Evolutionary conservation across 1,284 basidiomycete genomes (phyloP).

Genomic region (Moesziomyces parantarcticus): DNA sequence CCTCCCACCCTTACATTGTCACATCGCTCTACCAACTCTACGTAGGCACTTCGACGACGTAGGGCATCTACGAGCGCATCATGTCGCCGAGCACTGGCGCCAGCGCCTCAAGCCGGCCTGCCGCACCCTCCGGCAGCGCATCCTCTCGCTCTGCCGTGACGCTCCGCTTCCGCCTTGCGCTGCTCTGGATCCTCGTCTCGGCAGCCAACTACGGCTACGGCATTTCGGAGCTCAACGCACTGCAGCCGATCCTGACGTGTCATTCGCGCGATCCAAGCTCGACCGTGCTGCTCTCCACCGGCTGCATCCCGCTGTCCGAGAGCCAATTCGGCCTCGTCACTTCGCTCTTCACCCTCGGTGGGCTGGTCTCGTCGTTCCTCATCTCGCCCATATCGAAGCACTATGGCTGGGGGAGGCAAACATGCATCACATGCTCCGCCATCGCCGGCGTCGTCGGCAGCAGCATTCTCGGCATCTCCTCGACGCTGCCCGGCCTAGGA

Average conservation of each 20-base stretch:
- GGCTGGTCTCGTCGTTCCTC: slow-evolving; percentile 74
- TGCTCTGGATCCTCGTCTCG: slow-evolving; percentile 56
- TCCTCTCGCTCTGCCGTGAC: slow-evolving; percentile 17
- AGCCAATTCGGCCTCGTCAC: slow-evolving; percentile 80
- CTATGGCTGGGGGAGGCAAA: slow-evolving; percentile 27
- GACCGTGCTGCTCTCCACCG: slow-evolving; percentile 12
- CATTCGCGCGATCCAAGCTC: slow-evolving; percentile 10
- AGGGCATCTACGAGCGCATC: not conserved
- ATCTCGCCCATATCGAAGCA: slow-evolving; percentile 36
- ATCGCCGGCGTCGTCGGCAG: slow-evolving; percentile 28
- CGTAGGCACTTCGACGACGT: too few species aligned
- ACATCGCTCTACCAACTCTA: too few species aligned
- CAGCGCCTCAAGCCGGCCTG: not conserved
- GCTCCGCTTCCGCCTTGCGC: slow-evolving; percentile 33
- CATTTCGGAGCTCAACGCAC: slow-evolving; percentile 63
- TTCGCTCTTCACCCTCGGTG: slow-evolving; percentile 86
- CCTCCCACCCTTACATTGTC: too few species aligned
- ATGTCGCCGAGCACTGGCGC: not conserved
- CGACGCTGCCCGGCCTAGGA: slow-evolving; percentile 13
- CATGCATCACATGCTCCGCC: slow-evolving; percentile 33
- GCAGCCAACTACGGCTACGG: slow-evolving; percentile 63
- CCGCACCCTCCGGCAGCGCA: not conserved
- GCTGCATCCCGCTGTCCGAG: slow-evolving; percentile 47
- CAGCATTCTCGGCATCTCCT: slow-evolving; percentile 23
- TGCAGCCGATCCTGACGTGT: slow-evolving; percentile 56